A percentile compares a stretch with the other conserved stretches of the same genome.
These are phyloP conservation scores for Globisporangium barbulae DNA, from an alignment of 352 stramenopile species.

Conservation along the genomic window DNA sequence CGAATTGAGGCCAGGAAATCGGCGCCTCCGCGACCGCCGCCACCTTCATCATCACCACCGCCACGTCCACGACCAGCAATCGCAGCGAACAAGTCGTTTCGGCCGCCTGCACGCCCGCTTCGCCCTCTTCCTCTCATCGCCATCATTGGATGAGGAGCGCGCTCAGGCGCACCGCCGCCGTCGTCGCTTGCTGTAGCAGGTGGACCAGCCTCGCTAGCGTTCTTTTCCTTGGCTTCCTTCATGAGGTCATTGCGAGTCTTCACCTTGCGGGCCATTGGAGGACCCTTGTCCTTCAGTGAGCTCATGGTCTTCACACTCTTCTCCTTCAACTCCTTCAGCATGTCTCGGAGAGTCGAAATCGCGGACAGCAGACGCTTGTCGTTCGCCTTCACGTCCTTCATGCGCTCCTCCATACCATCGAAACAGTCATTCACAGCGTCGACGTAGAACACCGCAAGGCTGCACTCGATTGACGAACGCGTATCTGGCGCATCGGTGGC, in stretches of 20 bases:
- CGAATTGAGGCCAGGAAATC: slow-evolving; percentile 59
- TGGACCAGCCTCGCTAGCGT: slow-evolving; percentile 45
- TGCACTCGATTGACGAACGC: slow-evolving; percentile 72
- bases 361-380: slow-evolving; percentile 78
- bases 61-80: slow-evolving; percentile 43
- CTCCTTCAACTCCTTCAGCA: slow-evolving; percentile 64
- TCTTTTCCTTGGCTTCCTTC: slow-evolving; percentile 88
- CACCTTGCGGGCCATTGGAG: slow-evolving; percentile 44
- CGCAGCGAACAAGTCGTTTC: slow-evolving; percentile 44
- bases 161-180: slow-evolving; percentile 20
- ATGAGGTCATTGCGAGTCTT: slow-evolving; percentile 74
- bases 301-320: slow-evolving; percentile 39
- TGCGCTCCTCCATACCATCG: slow-evolving; percentile 73
- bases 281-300: slow-evolving; percentile 68
- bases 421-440: slow-evolving; percentile 74
- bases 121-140: slow-evolving; percentile 38
- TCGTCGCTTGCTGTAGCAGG: slow-evolving; percentile 24
- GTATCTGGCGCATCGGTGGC: slow-evolving; percentile 69
- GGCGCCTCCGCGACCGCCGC: slow-evolving; percentile 27
- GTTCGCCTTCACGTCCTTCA: slow-evolving; percentile 79
- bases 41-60: slow-evolving; percentile 32
- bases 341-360: slow-evolving; percentile 51
- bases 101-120: slow-evolving; percentile 24
- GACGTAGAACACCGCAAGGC: slow-evolving; percentile 53
- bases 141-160: slow-evolving; percentile 38